Evolutionary conservation across 441 rosid species (phyloP), one percentile per base, ranked within the genome.

Genomic region (Populus hybrid): DNA sequence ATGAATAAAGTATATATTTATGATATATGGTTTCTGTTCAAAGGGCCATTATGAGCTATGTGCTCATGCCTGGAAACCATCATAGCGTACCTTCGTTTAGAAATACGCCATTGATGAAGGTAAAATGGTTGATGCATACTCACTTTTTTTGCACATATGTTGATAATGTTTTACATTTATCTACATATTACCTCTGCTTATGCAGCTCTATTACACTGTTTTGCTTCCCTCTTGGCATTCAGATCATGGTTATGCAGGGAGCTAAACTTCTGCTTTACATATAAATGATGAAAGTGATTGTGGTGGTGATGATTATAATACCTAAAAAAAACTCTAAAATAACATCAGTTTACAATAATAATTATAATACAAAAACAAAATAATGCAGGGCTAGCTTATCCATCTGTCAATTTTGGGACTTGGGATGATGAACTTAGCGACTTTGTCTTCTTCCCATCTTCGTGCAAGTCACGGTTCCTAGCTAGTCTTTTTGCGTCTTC

Each of bases 181-280:
- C 68, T 6, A 29, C 24, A 42, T 9, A 21, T 65, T 9, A 29
- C 31, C 45, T 14, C 71, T 74, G 7, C 50, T 65, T 61, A 67
- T 50, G 66, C 31, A 75, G 24, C 4, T 35, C 61, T 61, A 6
- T 23, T 42, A 35, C 4, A 29, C 31, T 29, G 31, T 29, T 29
- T 29, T 45, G 21, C 26, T 26, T 24, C 20, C 26, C 5, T 71
- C 21, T 45, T 67, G 20, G 8, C 8, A 35, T 4, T 23, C 20
- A 69, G 61, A 53, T 36, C 2, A 69, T 74, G 69, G 38, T 72
- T 72, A 20, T 53, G 74, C 18, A 4, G 31, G 64, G 75, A 68
- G 38, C 20, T 33, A 53, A 38, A 36, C 9, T 33, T 69, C 28
- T 24, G 68, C 36, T 23, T 12, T 45, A 67, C 68, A 59, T 69